Percentiles rank a stretch among this genome's conserved stretches.
Conservation (phyloP, 2,329 filamentous ascomycete genomes). For the Pseudogymnoascus sp. region DNA sequence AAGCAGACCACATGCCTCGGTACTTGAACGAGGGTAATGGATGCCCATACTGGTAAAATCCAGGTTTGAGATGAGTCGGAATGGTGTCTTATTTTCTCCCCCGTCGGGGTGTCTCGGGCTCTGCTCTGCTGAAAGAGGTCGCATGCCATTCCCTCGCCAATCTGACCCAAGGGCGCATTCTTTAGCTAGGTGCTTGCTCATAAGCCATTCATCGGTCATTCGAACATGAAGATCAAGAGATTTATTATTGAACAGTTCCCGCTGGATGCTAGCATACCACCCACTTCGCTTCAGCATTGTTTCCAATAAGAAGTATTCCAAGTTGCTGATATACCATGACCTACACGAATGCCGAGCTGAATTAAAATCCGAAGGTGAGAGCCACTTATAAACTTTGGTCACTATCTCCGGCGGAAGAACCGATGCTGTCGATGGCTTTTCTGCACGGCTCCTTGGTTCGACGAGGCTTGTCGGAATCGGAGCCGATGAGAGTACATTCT, state of each 20-base stretch:
- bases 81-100: slow-evolving; percentile 18
- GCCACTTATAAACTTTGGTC: slow-evolving; percentile 29
- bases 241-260: slow-evolving; percentile 23
- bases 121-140: background rate
- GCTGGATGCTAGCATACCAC: slow-evolving; percentile 39
- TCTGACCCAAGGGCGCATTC: slow-evolving; percentile 32
- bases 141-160: slow-evolving; percentile 24
- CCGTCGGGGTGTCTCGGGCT: background rate
- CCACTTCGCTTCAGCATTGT: slow-evolving; percentile 48
- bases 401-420: slow-evolving; percentile 30
- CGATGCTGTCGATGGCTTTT: background rate
- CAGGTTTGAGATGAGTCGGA: slow-evolving; percentile 29
- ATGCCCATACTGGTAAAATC: slow-evolving; percentile 31
- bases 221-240: slow-evolving; percentile 12
- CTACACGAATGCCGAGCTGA: slow-evolving; percentile 51
- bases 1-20: slow-evolving; percentile 18
- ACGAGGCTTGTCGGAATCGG: background rate
- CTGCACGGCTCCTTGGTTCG: background rate
- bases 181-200: slow-evolving; percentile 36
- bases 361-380: slow-evolving; percentile 42
- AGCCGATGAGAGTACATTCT: background rate
- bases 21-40: slow-evolving; percentile 18
- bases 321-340: slow-evolving; percentile 49
- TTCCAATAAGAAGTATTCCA: slow-evolving; percentile 42
- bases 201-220: slow-evolving; percentile 25